phyloP scores from a whole-genome alignment of 2,329 filamentous ascomycete genomes.

The Neonectria sp. region DNA sequence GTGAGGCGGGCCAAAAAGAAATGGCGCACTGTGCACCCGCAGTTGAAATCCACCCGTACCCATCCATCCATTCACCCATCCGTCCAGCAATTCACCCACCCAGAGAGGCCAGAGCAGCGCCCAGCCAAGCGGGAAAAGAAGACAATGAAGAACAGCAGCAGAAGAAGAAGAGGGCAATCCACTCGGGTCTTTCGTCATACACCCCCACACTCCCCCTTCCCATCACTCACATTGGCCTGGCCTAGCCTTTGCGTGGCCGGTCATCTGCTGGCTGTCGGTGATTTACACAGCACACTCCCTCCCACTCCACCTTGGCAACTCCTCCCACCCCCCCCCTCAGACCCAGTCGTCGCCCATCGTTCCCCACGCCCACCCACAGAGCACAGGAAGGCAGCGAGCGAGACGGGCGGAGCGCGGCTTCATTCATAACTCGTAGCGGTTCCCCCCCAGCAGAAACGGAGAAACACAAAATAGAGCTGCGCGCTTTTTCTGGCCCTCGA shows the following conservation, averaged over 20 bases:
- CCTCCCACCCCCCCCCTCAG: not conserved
- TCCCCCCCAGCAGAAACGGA: conserved; percentile 35
- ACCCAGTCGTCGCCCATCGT: conserved; percentile 16
- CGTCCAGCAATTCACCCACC: not conserved
- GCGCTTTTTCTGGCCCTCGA: conserved; percentile 43
- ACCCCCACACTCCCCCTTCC: not conserved
- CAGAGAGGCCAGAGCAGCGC: conserved; percentile 1
- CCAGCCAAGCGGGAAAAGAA: conserved; percentile 15
- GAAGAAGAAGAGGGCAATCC: conserved; percentile 26
- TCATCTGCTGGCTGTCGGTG: conserved; percentile 15
- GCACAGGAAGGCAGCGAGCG: conserved; percentile 12
- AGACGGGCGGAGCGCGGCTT: conserved; percentile 38
- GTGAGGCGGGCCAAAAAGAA: conserved; percentile 1
- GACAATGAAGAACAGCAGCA: conserved; percentile 23
- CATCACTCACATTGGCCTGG: conserved; percentile 4
- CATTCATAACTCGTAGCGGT: conserved; percentile 46
- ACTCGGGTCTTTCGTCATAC: conserved; percentile 2
- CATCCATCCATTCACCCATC: not conserved
- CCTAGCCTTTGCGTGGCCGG: conserved; percentile 14
- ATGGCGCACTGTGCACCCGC: conserved; percentile 27
- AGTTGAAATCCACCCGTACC: not conserved
- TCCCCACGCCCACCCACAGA: conserved; percentile 29
- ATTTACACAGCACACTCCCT: conserved; percentile 15
- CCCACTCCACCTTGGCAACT: conserved; percentile 2
- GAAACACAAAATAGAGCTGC: conserved; percentile 47